Percentiles rank a stretch among this genome's conserved stretches.
phyloP scores from a whole-genome alignment of 2,329 filamentous ascomycete genomes.

The Scytalidium sp. region DNA sequence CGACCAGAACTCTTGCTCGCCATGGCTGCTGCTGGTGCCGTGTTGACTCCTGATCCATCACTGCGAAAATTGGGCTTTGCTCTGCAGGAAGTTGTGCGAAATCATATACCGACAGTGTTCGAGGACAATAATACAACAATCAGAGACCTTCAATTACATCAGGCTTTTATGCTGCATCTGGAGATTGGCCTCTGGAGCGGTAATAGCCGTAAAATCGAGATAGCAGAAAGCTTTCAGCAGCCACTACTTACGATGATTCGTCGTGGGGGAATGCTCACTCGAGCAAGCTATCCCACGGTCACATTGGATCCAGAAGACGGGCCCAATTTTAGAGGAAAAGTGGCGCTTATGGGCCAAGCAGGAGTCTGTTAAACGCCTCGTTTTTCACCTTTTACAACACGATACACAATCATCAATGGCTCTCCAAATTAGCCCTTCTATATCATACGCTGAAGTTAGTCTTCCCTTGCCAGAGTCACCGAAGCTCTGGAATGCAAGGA shows the following conservation, averaged over 20 bases:
- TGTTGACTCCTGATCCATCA: neutral
- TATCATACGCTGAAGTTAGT: constrained; percentile 67
- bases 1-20: neutral
- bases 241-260: neutral
- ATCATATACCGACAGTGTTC: no score
- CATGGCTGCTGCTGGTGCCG: constrained; percentile 1
- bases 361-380: constrained; percentile 68
- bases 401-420: constrained; percentile 68
- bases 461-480: constrained; percentile 61
- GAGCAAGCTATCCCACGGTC: constrained; percentile 51
- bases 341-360: constrained; percentile 63
- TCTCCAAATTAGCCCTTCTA: constrained; percentile 58
- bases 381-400: constrained; percentile 61
- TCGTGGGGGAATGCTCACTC: neutral
- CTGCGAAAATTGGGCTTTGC: constrained; percentile 5
- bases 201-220: constrained; percentile 1
- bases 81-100: neutral
- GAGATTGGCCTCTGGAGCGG: constrained; percentile 4
- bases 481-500: constrained; percentile 63
- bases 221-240: constrained; percentile 2
- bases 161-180: constrained; percentile 2
- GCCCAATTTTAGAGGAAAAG: constrained; percentile 55
- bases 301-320: constrained; percentile 53
- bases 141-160: neutral
- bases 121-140: constrained; percentile 1